Base-by-base conservation (phyloP, 805 yeast species). In the Pichia exigua region DNA sequence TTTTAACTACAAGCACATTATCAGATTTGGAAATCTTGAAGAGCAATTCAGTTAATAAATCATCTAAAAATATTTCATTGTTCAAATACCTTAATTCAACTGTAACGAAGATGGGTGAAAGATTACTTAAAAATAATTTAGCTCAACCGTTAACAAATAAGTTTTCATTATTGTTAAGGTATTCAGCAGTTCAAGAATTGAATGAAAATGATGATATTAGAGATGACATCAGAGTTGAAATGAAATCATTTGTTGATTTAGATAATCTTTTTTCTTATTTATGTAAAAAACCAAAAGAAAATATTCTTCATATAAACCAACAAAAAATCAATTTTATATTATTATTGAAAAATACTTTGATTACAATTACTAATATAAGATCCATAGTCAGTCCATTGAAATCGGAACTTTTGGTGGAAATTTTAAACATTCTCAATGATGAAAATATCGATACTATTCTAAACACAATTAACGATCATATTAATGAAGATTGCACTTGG, bases 131-230 rank as follows among this genome's bases (percentile, higher is more conserved):
- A 53, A 71, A 65, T 38, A 74, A 68, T 48, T 68, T 76, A 3
- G 54, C 76, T n/a, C 81, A 76, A 51, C 81, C 81, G 0, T 56
- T 76, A 17, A 73, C 77, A 0, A 72, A 73, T 54, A 53, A 52
- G 18, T 53, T 55, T 0, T 68, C 73, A 22, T 67, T 77, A 3
- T 50, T 57, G 12, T 56, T 68, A 41, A 62, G 81, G 41, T 57
- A 66, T 13, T 65, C 64, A 4, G 63, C 76, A 1, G 72, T 75
- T 0, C 57, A 64, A 40, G 77, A 73, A 50, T 55, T 77, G 17
- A 49, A 61, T 11, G 45, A 42, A 0, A 52, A 65, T 11, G 56
- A 57, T 7, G 47, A 48, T 4, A 53, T 58, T 0, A 32, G 59
- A 3, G 26, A 62, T 3, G 56, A 56, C 0, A 20, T 66, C 1